These are phyloP conservation scores for Penicillium desertorum DNA, from an alignment of 495 filamentous ascomycete species.

Conservation along the genomic window DNA sequence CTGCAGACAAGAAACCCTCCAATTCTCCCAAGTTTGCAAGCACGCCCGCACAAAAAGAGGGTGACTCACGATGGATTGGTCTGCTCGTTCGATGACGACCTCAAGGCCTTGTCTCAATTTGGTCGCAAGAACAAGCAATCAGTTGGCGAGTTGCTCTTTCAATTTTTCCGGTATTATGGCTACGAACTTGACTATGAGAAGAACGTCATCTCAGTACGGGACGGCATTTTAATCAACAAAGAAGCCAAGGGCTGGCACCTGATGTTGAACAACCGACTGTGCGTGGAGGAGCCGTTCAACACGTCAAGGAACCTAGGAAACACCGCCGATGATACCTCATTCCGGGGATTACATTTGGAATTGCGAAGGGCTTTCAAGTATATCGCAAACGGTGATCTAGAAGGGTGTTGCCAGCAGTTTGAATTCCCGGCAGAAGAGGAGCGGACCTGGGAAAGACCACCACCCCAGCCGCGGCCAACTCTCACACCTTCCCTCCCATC, in stretches of 20 bases:
- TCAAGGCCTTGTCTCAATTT: slow-evolving; percentile 67
- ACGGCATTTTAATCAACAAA: slow-evolving; percentile 79
- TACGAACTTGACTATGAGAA: slow-evolving; percentile 90
- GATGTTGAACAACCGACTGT: slow-evolving; percentile 74
- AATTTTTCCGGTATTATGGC: slow-evolving; percentile 92
- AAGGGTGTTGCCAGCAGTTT: slow-evolving; percentile 79
- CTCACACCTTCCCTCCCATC: slow-evolving; percentile 53
- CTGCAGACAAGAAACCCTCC: slow-evolving; percentile 87
- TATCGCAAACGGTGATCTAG: slow-evolving; percentile 71
- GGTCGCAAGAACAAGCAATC: slow-evolving; percentile 80
- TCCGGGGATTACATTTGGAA: slow-evolving; percentile 85
- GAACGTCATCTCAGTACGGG: slow-evolving; percentile 80
- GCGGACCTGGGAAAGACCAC: slow-evolving; percentile 70
- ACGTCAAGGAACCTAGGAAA: slow-evolving; percentile 90
- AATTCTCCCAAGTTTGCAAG: slow-evolving; percentile 82
- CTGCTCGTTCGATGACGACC: slow-evolving; percentile 81
- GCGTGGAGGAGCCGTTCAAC: slow-evolving; percentile 97
- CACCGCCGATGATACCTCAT: slow-evolving; percentile 92
- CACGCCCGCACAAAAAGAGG: slow-evolving; percentile 63
- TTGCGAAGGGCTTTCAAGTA: slow-evolving; percentile 83
- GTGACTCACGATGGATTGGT: slow-evolving; percentile 59
- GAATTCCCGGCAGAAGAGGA: slow-evolving; percentile 83
- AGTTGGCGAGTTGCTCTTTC: slow-evolving; percentile 79
- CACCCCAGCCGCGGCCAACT: slow-evolving; percentile 58
- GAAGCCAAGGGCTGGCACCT: slow-evolving; percentile 82